These are phyloP conservation scores for Aspergillus aculeatinus DNA, from an alignment of 2,329 filamentous ascomycete genomes.

Conservation along the genomic window DNA sequence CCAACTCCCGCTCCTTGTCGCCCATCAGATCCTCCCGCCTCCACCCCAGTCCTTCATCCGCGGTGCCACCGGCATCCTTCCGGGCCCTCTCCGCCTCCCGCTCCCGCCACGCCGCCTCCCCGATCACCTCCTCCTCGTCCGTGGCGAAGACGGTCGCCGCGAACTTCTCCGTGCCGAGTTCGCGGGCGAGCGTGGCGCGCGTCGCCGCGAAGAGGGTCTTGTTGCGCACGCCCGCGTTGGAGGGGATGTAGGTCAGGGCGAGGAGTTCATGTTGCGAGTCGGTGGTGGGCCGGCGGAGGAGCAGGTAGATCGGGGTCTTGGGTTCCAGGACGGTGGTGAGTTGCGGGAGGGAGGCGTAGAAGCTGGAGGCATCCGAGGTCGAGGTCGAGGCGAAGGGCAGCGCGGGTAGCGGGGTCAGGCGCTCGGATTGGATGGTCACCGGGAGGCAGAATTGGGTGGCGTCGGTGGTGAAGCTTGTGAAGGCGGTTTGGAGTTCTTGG, in stretches of 20 bases:
- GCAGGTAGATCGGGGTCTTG: slow-evolving; percentile 59
- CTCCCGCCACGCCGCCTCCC: slow-evolving; percentile 55
- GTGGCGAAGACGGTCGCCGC: slow-evolving; percentile 59
- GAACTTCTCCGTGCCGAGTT: slow-evolving; percentile 63
- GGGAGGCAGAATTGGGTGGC: slow-evolving; percentile 46
- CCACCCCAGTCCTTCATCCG: slow-evolving; percentile 21
- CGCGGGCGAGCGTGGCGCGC: slow-evolving; percentile 58
- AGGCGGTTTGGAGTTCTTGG: slow-evolving; percentile 48
- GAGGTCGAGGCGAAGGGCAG: slow-evolving; percentile 39
- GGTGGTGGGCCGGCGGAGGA: slow-evolving; percentile 53
- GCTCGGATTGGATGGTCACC: slow-evolving; percentile 47
- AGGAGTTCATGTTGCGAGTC: slow-evolving; percentile 35
- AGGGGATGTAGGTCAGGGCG: slow-evolving; percentile 63
- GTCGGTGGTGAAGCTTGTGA: slow-evolving; percentile 44
- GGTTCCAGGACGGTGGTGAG: slow-evolving; percentile 54
- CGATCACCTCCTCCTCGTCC: slow-evolving; percentile 57
- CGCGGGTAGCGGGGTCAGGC: slow-evolving; percentile 41
- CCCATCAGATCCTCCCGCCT: slow-evolving; percentile 56
- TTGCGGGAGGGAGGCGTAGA: slow-evolving; percentile 51
- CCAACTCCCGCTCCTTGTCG: slow-evolving; percentile 59
- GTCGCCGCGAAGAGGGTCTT: slow-evolving; percentile 68
- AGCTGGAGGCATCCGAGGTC: slow-evolving; percentile 33
- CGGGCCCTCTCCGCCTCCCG: slow-evolving; percentile 46
- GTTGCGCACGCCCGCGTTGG: slow-evolving; percentile 61
- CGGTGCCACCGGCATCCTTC: slow-evolving; percentile 8